Base-by-base conservation (phyloP, 139 green algal species). In the Chloropicon primus region DNA sequence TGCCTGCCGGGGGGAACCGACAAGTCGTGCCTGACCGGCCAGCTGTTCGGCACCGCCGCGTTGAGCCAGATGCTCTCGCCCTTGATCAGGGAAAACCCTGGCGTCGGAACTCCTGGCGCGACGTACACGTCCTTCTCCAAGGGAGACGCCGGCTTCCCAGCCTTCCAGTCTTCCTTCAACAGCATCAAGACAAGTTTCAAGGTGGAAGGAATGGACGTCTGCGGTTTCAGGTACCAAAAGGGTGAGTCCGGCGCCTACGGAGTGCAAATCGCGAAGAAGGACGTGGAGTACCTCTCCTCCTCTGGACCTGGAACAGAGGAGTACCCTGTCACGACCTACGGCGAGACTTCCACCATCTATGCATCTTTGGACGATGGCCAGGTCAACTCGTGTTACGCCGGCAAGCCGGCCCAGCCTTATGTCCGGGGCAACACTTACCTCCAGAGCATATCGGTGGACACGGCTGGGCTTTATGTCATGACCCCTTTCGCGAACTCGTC, bases 161-260 rank as follows among this genome's bases (percentile, higher is more conserved):
- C 54, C 21, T n/a, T 72, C 2, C 25, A 62, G 5, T 26, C 54
- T 17, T 29, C 74, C 3, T 78, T 78, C 74, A 78, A 78, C 74
- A 24, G 27, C 2, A 41, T 23, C 24, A 53, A 2, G 21, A 28
- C 28, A 2, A 25, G 24, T 2, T 28, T 76, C 73, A 28, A 76
- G 24, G 2, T 76, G 2, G 2, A 17, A 2, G 73, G 24, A 25
- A 54, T 24, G 2, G 73, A 76, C 73, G 23, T 54, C 24, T 76
- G 73, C 73, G 73, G 73, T 2, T 76, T 76, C 24, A 2, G 23
- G 17, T 76, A 76, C 73, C 17, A 54, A 21, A 28, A 28, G 21
- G 25, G 25, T 17, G 73, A 28, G 21, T 27, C 73, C 2, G 73
- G 73, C 25, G 73, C 27, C 5, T 76, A 54, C 73, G n/a, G 28